phyloP scores from a whole-genome alignment of 78 protist genomes.

The Dictyostelium citrinum region DNA sequence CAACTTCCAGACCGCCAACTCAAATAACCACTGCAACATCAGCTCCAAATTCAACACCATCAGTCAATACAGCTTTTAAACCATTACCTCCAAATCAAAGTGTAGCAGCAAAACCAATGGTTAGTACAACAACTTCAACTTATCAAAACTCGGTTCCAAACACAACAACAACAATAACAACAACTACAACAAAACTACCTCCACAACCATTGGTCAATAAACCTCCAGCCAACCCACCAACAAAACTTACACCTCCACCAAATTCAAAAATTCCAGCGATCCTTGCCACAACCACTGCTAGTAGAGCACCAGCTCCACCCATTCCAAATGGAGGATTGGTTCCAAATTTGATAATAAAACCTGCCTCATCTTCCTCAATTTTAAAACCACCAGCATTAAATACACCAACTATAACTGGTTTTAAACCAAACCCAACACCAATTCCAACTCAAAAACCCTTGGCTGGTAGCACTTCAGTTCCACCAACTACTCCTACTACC shows the following conservation, averaged over 20 bases:
- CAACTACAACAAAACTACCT: no score
- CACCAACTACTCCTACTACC: background rate
- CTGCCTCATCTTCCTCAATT: background rate
- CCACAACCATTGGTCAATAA: background rate
- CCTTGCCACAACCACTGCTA: conserved; percentile 24
- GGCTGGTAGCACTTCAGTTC: background rate
- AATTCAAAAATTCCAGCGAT: background rate
- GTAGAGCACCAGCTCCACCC: background rate
- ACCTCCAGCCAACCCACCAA: background rate
- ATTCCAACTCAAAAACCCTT: background rate
- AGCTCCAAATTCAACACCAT: background rate
- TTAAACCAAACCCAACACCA: conserved; percentile 12
- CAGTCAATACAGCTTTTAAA: background rate
- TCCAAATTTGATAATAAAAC: background rate
- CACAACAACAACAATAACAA: background rate
- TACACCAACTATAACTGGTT: background rate
- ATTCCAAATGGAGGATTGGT: background rate
- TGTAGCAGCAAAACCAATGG: background rate
- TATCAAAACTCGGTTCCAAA: background rate
- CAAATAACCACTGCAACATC: background rate
- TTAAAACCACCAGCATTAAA: background rate
- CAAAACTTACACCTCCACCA: background rate
- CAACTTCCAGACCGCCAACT: background rate
- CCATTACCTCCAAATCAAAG: background rate
- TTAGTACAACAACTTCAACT: background rate